Conservation (phyloP, 2,329 filamentous ascomycete species). For the Ceratocystis alfenasii region DNA sequence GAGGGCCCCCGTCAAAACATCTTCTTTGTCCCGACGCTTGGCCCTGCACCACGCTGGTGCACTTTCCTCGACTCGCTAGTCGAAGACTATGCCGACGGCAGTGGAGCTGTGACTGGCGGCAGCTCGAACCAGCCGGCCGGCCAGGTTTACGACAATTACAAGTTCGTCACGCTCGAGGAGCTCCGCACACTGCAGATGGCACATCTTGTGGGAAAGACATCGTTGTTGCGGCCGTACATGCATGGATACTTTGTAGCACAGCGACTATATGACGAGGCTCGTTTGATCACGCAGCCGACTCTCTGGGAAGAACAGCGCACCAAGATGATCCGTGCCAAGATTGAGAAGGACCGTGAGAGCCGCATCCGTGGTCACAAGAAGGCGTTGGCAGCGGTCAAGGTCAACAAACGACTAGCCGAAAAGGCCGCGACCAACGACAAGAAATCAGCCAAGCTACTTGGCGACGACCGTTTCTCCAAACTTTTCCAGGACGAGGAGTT, state of each 20-base stretch:
- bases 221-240: constrained; percentile 89
- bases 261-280: constrained; percentile 87
- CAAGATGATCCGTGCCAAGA: constrained; percentile 86
- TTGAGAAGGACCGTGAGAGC: constrained; percentile 92
- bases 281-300: constrained; percentile 85
- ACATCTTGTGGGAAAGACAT: constrained; percentile 82
- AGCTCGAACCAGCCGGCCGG: constrained; percentile 42
- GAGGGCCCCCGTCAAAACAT: constrained; percentile 91
- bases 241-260: constrained; percentile 97
- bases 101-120: constrained; percentile 21
- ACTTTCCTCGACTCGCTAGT: constrained; percentile 94
- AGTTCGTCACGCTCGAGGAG: constrained; percentile 85
- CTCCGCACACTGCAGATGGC: constrained; percentile 74
- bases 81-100: constrained; percentile 83
- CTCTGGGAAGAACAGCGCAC: constrained; percentile 84
- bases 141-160: constrained; percentile 96
- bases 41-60: constrained; percentile 90
- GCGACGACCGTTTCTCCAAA: constrained; percentile 73
- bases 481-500: constrained; percentile 93
- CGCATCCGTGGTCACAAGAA: constrained; percentile 92
- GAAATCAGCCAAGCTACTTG: constrained; percentile 49
- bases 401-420: constrained; percentile 74
- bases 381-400: constrained; percentile 52
- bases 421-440: constrained; percentile 52
- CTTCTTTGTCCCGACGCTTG: constrained; percentile 88